A percentile compares a stretch with the other conserved stretches of the same genome.
phyloP scores from a whole-genome alignment of 129 eudicot species.

The Flaveria brownii region DNA sequence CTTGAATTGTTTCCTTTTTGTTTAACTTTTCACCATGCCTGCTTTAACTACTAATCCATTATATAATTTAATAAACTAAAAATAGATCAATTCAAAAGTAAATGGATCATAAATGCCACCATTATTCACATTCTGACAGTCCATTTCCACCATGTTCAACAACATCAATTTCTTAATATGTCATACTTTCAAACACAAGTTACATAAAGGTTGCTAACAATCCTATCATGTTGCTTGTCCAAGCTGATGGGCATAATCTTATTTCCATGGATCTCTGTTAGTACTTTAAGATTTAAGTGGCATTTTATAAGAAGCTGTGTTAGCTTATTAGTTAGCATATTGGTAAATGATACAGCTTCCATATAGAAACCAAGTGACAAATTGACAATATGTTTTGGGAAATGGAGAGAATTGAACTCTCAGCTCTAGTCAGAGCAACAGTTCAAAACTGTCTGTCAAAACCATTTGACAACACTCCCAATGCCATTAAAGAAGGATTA shows the following conservation, averaged over 20 bases:
- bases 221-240: not conserved
- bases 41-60: not conserved
- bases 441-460: slow-evolving; percentile 93
- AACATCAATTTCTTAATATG: not conserved
- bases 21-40: not conserved
- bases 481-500: slow-evolving; percentile 53
- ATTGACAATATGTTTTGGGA: slow-evolving; percentile 50
- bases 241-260: not conserved
- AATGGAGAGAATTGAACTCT: slow-evolving; percentile 99
- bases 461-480: slow-evolving; percentile 99
- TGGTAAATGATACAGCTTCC: not conserved
- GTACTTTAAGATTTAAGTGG: slow-evolving; percentile 4
- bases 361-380: slow-evolving; percentile 24
- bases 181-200: not conserved
- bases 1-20: not conserved
- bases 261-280: not conserved
- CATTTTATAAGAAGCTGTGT: slow-evolving; percentile 12
- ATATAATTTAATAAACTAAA: not conserved
- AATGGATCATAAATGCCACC: not conserved
- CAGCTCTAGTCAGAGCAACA: slow-evolving; percentile 96
- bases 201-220: not conserved
- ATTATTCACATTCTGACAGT: not conserved
- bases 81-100: not conserved
- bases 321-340: slow-evolving; percentile 4
- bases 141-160: not conserved